Evolutionary conservation across 768 basidiomycete species (phyloP), one percentile per base, ranked within the genome.

Genomic region (Trametes punicea): DNA sequence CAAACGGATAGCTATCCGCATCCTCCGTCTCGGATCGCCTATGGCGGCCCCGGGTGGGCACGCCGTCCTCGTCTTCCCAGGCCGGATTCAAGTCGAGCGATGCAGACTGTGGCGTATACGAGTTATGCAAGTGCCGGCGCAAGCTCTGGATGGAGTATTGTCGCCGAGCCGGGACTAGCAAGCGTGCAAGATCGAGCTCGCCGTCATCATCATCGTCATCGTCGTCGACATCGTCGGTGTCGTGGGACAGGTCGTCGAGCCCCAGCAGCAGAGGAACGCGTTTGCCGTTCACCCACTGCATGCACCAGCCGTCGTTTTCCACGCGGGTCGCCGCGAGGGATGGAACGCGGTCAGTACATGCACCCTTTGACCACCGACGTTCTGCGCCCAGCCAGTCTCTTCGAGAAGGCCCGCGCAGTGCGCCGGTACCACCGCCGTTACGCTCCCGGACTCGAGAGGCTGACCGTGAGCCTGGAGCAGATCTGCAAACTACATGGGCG

Each of bases 101-200:
- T 21, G 56, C 58, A 59, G 62, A 38, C 30, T 53, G 29, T 38
- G 51, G 26, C 27, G 61, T 6, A 42, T n/a, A 29, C 41, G 29
- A 56, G 33, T 46, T 61, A 7, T 66, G 70, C 18, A 90, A 73
- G 62, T 88, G 87, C 57, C 75, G 83, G 54, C 87, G 75, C 53
- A 90, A 71, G 66, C 87, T 88, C 62, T 75, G 80, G 59, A 90
- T 89, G 16, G 87, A 88, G 56, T 83, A 78, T 65, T 90, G 88
- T 25, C 88, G 75, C 66, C 83, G 87, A 18, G 88, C 78, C 7
- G 82, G 85, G 25, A 87, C 81, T 31, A 90, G 80, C 52, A 90
- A 76, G 25, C 78, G 77, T 15, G 85, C 83, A 36, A 90, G 74
- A 64, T 83, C 79, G 42, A 88, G 71, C 64, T 88, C 88, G 15